Conservation (phyloP, 2,329 filamentous ascomycete species). For the Ploettnerulaceae sp. region DNA sequence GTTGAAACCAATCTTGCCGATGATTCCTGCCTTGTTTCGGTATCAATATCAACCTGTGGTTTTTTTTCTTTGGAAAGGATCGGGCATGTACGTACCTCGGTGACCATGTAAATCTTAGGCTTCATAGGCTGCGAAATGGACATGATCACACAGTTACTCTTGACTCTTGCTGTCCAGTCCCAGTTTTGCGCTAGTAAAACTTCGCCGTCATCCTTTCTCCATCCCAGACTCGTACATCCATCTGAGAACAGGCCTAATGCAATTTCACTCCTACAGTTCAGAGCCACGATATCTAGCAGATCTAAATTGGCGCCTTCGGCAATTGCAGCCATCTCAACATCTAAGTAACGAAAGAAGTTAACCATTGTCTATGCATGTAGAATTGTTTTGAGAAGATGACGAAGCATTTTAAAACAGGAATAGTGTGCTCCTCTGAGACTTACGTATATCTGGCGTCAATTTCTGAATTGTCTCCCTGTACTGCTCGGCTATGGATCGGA, state of each 20-base stretch:
- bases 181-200: conserved; percentile 26
- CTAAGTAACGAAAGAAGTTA: too few species aligned
- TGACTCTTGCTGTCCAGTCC: conserved; percentile 25
- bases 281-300: conserved; percentile 42
- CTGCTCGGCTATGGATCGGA: conserved; percentile 10
- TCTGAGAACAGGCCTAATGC: conserved; percentile 45
- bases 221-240: conserved; percentile 45
- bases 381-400: too few species aligned
- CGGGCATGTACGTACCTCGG: conserved; percentile 26
- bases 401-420: too few species aligned
- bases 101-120: conserved; percentile 23
- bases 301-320: conserved; percentile 39
- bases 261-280: conserved; percentile 48
- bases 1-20: conserved; percentile 51
- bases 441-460: conserved; percentile 13
- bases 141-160: conserved; percentile 20
- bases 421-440: too few species aligned
- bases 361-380: too few species aligned
- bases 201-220: conserved; percentile 31
- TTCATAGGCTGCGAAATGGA: conserved; percentile 14
- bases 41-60: neutral
- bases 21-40: conserved; percentile 25
- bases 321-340: conserved; percentile 40
- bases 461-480: conserved; percentile 11
- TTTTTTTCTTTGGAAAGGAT: neutral